These are phyloP conservation scores for Populus nigra DNA, from an alignment of 345 rosid genomes.

Conservation along the genomic window DNA sequence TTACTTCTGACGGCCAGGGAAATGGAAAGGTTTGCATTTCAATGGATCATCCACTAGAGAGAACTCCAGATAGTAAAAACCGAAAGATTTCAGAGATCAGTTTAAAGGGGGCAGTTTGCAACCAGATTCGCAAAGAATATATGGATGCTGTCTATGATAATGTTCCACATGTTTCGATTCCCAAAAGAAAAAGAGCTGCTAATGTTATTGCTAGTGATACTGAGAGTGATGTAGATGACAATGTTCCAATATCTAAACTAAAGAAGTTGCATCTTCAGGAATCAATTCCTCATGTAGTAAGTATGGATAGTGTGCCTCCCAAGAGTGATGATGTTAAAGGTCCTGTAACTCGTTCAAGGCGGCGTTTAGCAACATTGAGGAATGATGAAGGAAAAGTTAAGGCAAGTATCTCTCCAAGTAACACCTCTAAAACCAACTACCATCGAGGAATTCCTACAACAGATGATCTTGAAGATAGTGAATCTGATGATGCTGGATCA, in stretches of 20 bases:
- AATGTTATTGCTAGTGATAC: conserved; percentile 54
- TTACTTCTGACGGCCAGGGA: conserved; percentile 3
- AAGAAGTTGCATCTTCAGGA: conserved; percentile 34
- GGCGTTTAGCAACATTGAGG: conserved; percentile 43
- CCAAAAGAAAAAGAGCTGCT: conserved; percentile 54
- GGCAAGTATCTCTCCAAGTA: conserved; percentile 12
- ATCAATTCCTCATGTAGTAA: conserved; percentile 1
- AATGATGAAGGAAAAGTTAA: conserved; percentile 24
- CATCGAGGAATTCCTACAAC: conserved; percentile 34
- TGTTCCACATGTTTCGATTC: conserved; percentile 17
- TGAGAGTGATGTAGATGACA: conserved; percentile 53
- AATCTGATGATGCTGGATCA: conserved; percentile 36
- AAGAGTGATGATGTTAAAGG: conserved; percentile 11
- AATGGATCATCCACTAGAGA: conserved; percentile 8
- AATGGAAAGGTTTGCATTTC: conserved; percentile 6
- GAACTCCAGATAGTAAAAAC: conserved; percentile 17
- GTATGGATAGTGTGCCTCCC: conserved; percentile 16
- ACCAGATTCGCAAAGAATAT: conserved; percentile 32
- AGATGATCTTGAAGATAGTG: conserved; percentile 37
- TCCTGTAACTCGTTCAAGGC: conserved; percentile 20
- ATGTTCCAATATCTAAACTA: conserved; percentile 42
- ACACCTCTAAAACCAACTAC: conserved; percentile 16
- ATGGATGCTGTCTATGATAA: conserved; percentile 26
- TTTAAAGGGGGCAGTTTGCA: conserved; percentile 6
- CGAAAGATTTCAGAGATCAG: conserved; percentile 8